Conservation (phyloP, 495 filamentous ascomycete species). For the Xylona heveae region DNA sequence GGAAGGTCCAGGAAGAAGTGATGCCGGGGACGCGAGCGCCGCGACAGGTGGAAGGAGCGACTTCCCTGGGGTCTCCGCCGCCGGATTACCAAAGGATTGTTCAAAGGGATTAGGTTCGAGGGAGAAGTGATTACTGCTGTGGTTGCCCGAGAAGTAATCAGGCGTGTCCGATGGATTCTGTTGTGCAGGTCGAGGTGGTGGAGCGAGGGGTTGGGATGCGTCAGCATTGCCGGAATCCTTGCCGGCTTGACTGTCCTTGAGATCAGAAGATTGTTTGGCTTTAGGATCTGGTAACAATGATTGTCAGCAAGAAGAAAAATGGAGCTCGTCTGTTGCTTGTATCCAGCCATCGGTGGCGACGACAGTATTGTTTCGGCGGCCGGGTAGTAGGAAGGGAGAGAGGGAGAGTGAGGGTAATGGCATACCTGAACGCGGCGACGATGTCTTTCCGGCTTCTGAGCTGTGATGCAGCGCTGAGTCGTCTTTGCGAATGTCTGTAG, state of each 20-base stretch:
- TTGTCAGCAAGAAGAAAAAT: constrained; percentile 2
- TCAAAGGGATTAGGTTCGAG: constrained; percentile 94
- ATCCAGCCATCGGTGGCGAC: too few species aligned
- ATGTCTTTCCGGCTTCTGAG: constrained; percentile 3
- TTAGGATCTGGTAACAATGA: constrained; percentile 19
- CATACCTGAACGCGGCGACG: constrained; percentile 13
- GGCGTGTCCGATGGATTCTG: constrained; percentile 34
- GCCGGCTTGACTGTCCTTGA: constrained; percentile 17
- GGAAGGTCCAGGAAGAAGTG: constrained; percentile 40
- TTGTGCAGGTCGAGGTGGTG: constrained; percentile 48
- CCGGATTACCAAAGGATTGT: constrained; percentile 60
- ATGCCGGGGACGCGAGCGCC: constrained; percentile 75
- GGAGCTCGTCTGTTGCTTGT: too few species aligned
- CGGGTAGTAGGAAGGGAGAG: not conserved
- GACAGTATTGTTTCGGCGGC: not conserved
- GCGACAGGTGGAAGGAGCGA: constrained; percentile 82
- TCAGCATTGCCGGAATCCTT: constrained; percentile 15
- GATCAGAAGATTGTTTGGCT: constrained; percentile 22
- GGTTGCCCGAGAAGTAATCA: constrained; percentile 55
- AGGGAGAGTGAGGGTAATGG: constrained; percentile 1
- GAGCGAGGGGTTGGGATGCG: constrained; percentile 43
- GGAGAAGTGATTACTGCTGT: constrained; percentile 34
- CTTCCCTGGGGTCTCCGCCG: constrained; percentile 69
- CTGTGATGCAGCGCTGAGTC: constrained; percentile 7
- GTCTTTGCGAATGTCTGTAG: constrained; percentile 8